Base-by-base conservation (phyloP, 176 grass and related monocot genomes). In the Luzula sylvatica region DNA sequence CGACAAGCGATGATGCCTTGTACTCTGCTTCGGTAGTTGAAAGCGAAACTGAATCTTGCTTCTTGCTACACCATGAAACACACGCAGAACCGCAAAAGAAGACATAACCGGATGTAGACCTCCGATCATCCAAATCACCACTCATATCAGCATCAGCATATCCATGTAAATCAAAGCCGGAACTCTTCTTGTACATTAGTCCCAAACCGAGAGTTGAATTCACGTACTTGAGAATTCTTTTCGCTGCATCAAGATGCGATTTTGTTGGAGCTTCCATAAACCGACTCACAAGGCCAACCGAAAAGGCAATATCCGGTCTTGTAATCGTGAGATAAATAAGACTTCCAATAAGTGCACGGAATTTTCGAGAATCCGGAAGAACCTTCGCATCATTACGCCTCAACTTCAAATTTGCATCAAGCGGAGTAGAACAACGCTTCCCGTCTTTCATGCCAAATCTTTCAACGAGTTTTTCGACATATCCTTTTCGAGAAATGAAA, bases 311-410 rank as follows among this genome's bases (percentile, higher is more conserved):
- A n/a, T 61, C 35, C 0, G 15, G 0, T 61, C 32, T 46, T 42
- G 8, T 61, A 24, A 61, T 61, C 8, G 16, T 61, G 11, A 61
- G 44, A n/a, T 61, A 61, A 22, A 61, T 61, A 7, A 61, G 7
- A 38, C 30, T 62, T 21, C 7, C 35, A 45, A 62, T 3, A 62
- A 24, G 16, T 7, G 14, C 2, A 7, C n/a, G 2, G 3, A 44
- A 62, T 3, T 11, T 12, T 42, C 18, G 26, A 62, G 30, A n/a
- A 42, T 58, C 26, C 7, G 11, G n/a, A n/a, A 46, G 29, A 62
- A 22, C 7, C 8, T 44, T 62, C 4, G 13, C n/a, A 23, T 62
- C 29, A 24, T 62, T 22, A 22, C 35, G 15, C 0, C 38, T 22
- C 13, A 45, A 2, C 23, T 45, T 62, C 1, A 45, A 43, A 62